A percentile compares a stretch with the other conserved stretches of the same genome.
phyloP scores from a whole-genome alignment of 192 early-diverging fungal species.

The Podila verticillata region DNA sequence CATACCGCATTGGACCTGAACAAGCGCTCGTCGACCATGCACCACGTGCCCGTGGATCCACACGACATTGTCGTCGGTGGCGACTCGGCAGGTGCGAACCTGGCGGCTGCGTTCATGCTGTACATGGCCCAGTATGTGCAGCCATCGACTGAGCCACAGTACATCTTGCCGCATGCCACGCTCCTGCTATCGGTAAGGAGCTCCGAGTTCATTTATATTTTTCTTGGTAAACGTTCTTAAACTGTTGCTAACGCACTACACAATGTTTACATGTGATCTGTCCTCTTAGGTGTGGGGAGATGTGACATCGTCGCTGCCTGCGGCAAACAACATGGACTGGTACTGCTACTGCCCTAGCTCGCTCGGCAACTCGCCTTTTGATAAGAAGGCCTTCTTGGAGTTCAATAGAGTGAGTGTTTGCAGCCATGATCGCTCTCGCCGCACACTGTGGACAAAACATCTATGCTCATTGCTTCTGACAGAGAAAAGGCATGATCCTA shows the following conservation, averaged over 20 bases:
- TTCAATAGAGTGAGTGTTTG: constrained; percentile 20
- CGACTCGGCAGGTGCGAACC: constrained; percentile 76
- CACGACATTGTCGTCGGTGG: constrained; percentile 70
- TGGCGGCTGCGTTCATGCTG: constrained; percentile 58
- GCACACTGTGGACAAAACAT: too few relatives aligned
- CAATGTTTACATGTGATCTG: not conserved
- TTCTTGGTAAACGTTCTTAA: too few relatives aligned
- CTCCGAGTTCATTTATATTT: too few relatives aligned
- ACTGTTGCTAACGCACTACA: not conserved
- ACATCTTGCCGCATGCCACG: constrained; percentile 24
- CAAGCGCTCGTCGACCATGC: not conserved
- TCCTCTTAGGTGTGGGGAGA: constrained; percentile 15
- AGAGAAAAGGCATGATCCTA: not conserved
- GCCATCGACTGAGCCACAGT: constrained; percentile 26
- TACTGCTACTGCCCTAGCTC: constrained; percentile 40
- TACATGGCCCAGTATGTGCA: constrained; percentile 37
- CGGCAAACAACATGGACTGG: constrained; percentile 19
- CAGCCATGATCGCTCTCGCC: too few relatives aligned
- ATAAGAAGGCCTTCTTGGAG: constrained; percentile 14
- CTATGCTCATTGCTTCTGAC: not conserved
- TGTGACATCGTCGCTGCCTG: constrained; percentile 27
- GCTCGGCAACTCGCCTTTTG: constrained; percentile 13
- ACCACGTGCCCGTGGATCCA: constrained; percentile 53
- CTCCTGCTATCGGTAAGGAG: constrained; percentile 31
- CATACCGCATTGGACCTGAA: constrained; percentile 53